Base-by-base conservation (phyloP, 2,329 filamentous ascomycete genomes). In the Metarhizium brunneum region DNA sequence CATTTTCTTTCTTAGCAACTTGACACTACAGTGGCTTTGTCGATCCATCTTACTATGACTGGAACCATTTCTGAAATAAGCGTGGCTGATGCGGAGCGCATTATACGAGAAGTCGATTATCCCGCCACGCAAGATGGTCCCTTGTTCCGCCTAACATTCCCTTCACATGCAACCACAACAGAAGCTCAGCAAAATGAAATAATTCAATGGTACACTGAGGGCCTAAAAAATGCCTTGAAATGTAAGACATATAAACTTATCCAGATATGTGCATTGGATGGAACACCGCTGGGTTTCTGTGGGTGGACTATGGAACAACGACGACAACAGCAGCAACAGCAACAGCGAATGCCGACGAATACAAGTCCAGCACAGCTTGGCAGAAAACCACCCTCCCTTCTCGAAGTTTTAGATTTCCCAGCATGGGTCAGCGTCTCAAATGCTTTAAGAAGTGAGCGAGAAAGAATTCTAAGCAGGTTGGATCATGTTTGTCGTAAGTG, bases 371-470 rank as follows among this genome's bases (percentile, higher is more conserved):
- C 8, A 25, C 18, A 18, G 11, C 43, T 20, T 47, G 18, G n/a
- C 11, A 16, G 3, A 47, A 43, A 45, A 14, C 45, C 14, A 32
- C n/a, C 25, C 20, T n/a, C 25, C 16, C 25, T 40, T 10, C 54
- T 5, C 6, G 42, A 56, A 38, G 43, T 11, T n/a, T n/a, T 56
- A 38, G 50, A 47, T 53, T 14, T 53, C 29, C 10, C 29, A 29
- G 18, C 40, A 14, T 56, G 54, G 54, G 4, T 53, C 1, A 45
- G 43, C n/a, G 20, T 56, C 11, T 56, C 54, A 6, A 53, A 49
- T 7, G 14, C 29, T 40, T 35, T 56, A 14, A 52, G 32, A 42
- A 18, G 20, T 3, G 54, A 56, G 35, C 25, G 54, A 14, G 43
- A 48, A 42, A 20, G 50, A n/a, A 35, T 35, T 6, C 47, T 53